Base-by-base conservation (phyloP, 164 flowering plant genomes). In the Tetracentron sinense region DNA sequence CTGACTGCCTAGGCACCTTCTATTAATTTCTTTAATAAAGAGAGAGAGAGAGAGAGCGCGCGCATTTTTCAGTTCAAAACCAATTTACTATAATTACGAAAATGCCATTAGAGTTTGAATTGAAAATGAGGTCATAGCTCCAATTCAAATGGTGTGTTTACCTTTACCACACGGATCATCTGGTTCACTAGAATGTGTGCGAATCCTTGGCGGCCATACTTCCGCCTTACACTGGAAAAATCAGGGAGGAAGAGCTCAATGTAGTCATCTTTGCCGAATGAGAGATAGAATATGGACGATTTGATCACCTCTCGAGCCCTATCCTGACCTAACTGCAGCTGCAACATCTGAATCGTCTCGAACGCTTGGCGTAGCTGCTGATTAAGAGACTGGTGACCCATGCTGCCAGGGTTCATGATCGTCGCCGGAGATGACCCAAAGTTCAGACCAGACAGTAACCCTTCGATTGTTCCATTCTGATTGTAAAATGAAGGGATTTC, bases 181-280 rank as follows among this genome's bases (percentile, higher is more conserved):
- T 84, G 85, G 47, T 75, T 12, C 4, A 74, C 96, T 46, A 85
- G 62, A 38, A 84, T 61, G 31, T 19, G 72, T 6, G 82, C 75
- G 44, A 83, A 85, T 19, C 58, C 55, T 7, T 22, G 63, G 42
- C 68, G 63, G 10, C 63, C 42, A 56, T 52, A 72, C 52, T 59
- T 69, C 31, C 2, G 63, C 56, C 61, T 67, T 6, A 57, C 27
- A 30, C 70, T 65, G 1, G 75, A 64, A 27, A 65, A 29, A 46
- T 77, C 69, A 19, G 44, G 56, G 30, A 74, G 74, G 52, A 79
- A 70, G 72, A 81, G 72, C 31, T 77, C 54, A 49, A 78, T 64
- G 73, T 75, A 83, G 66, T 90, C 97, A 21, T 86, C 87, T 69
- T 82, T 83, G 30, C 92, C 97, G 21, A 87, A 73, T 6, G 94